phyloP scores from a whole-genome alignment of 345 rosid species.

The Eucalyptus lansdowneana region DNA sequence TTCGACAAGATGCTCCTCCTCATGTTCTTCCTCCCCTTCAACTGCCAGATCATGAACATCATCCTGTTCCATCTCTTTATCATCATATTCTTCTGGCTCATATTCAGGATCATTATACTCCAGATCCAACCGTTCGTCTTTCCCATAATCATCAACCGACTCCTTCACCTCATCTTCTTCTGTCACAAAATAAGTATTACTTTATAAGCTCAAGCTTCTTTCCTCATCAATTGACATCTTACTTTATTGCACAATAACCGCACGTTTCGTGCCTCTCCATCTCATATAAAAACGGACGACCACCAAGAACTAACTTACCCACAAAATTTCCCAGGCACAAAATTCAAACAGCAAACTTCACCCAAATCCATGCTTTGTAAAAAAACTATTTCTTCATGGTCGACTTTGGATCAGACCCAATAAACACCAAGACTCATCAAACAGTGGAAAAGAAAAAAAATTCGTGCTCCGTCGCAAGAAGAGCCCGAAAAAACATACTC shows the following conservation, averaged over 20 bases:
- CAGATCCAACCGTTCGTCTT: conserved; percentile 24
- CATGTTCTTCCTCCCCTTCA: conserved; percentile 57
- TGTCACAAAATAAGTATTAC: not conserved
- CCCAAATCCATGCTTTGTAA: not conserved
- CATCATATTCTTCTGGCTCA: conserved; percentile 80
- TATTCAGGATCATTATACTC: conserved; percentile 24
- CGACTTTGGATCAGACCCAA: not conserved
- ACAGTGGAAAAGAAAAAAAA: not conserved
- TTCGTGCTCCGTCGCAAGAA: not conserved
- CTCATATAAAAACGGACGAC: not conserved
- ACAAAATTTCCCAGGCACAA: not conserved
- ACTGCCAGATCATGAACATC: conserved; percentile 32
- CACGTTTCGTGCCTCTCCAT: not conserved
- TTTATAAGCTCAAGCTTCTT: not conserved
- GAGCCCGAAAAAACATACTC: not conserved
- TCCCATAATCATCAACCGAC: conserved; percentile 1
- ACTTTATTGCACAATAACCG: not conserved
- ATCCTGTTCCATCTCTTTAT: conserved; percentile 59
- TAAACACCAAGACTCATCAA: not conserved
- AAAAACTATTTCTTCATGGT: not conserved
- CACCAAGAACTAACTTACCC: not conserved
- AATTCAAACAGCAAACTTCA: not conserved
- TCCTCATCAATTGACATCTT: not conserved
- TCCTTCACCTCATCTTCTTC: conserved; percentile 1
- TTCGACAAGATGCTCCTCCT: conserved; percentile 44